Conservation (phyloP, 768 basidiomycete genomes). For the Piloderma croceum region DNA sequence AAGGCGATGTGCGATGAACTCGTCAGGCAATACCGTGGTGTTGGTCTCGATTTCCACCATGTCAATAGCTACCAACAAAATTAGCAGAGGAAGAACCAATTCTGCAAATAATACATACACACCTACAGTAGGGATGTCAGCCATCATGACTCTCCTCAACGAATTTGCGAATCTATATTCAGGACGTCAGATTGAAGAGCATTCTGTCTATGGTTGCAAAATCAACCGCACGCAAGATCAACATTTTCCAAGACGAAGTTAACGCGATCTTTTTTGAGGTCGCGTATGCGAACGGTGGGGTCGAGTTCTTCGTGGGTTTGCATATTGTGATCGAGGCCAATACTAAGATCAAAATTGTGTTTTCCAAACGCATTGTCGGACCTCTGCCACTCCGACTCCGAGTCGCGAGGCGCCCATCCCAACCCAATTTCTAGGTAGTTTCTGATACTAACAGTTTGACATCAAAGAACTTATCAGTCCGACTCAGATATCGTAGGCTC, state of each 20-base stretch:
- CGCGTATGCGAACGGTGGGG: slow-evolving; percentile 75
- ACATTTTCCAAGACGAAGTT: slow-evolving; percentile 95
- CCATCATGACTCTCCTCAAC: slow-evolving; percentile 88
- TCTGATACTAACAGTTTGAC: too few relatives aligned
- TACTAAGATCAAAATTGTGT: too few relatives aligned
- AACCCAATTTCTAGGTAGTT: too few relatives aligned
- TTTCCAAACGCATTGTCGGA: too few relatives aligned
- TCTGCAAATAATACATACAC: slow-evolving; percentile 26
- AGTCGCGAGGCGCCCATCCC: too few relatives aligned
- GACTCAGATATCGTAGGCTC: too few relatives aligned
- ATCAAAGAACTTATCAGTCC: too few relatives aligned
- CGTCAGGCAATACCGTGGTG: slow-evolving; percentile 90
- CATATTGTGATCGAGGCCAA: too few relatives aligned
- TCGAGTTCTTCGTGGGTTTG: slow-evolving; percentile 39
- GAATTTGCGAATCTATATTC: slow-evolving; percentile 83
- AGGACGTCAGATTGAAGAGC: slow-evolving; percentile 10
- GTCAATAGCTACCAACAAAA: slow-evolving; percentile 71
- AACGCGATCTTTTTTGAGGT: slow-evolving; percentile 78
- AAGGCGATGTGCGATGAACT: slow-evolving; percentile 93
- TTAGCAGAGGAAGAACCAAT: slow-evolving; percentile 3
- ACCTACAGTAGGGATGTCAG: slow-evolving; percentile 96
- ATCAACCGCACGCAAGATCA: slow-evolving; percentile 75
- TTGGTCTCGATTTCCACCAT: slow-evolving; percentile 91
- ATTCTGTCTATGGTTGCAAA: slow-evolving; percentile 1
- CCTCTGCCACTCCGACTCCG: too few relatives aligned